Conservation (phyloP, 345 rosid genomes). For the Geranium rotundifolium region DNA sequence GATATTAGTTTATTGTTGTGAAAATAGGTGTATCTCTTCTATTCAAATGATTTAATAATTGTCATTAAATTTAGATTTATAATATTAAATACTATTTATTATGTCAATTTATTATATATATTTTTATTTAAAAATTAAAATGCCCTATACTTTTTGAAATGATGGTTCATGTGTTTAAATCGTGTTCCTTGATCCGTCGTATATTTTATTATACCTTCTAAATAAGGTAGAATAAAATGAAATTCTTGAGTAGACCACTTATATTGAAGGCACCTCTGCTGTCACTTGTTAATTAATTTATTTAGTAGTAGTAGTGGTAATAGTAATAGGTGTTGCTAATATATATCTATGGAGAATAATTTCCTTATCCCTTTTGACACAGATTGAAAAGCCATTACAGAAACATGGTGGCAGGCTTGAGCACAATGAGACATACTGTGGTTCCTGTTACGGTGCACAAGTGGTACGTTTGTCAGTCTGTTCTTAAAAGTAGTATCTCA, state of each 20-base stretch:
- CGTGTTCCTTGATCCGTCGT: no score
- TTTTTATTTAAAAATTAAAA: no score
- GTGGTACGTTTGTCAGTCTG: constrained; percentile 29
- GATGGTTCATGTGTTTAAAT: no score
- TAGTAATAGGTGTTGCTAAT: not conserved
- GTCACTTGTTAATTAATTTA: no score
- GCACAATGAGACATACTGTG: constrained; percentile 92
- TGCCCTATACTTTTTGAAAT: no score
- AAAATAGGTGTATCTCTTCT: no score
- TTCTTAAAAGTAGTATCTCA: not conserved
- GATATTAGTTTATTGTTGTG: no score
- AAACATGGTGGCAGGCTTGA: constrained; percentile 95
- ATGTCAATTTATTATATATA: no score
- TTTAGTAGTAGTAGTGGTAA: no score
- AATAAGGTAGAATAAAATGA: not conserved
- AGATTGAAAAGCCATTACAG: constrained; percentile 90
- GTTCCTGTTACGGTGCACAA: constrained; percentile 93
- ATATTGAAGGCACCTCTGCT: not conserved
- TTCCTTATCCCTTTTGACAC: constrained; percentile 17
- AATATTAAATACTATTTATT: no score
- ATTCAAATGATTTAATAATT: no score
- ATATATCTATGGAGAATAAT: not conserved
- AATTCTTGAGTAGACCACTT: not conserved
- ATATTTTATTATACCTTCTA: not conserved
- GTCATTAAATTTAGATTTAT: no score